Evolutionary conservation across 192 early-diverging fungal genomes (phyloP).

Genomic region (Haplosporangium gracile): DNA sequence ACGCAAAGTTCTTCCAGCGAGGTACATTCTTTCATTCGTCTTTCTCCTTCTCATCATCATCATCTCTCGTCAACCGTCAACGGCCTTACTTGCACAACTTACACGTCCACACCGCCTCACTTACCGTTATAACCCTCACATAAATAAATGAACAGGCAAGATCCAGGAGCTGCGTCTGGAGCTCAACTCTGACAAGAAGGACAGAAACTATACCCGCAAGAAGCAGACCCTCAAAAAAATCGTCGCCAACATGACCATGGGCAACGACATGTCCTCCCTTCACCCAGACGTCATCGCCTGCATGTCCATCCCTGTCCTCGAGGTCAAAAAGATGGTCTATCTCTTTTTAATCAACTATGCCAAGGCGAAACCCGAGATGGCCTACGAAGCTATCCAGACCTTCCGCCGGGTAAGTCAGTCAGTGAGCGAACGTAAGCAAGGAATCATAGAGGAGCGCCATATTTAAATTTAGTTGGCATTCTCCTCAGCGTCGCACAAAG

Average conservation of each 20-base stretch:
- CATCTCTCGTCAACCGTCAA: neutral
- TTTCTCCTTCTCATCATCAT: neutral
- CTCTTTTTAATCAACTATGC: slow-evolving; percentile 98
- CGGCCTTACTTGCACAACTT: neutral
- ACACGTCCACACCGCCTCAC: neutral
- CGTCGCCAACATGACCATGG: slow-evolving; percentile 99
- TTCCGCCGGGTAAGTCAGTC: slow-evolving; percentile 79
- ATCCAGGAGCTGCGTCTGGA: slow-evolving; percentile 90
- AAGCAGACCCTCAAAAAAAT: slow-evolving; percentile 93
- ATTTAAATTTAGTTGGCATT: neutral
- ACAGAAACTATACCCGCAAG: slow-evolving; percentile 84
- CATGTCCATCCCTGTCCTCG: slow-evolving; percentile 89
- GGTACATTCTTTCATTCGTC: slow-evolving; percentile 40
- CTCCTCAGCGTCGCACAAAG: too few relatives aligned
- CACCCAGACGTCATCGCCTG: slow-evolving; percentile 93
- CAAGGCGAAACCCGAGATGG: slow-evolving; percentile 93
- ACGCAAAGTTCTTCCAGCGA: slow-evolving; percentile 72
- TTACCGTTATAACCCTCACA: neutral
- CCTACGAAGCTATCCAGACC: slow-evolving; percentile 89
- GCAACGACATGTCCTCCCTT: slow-evolving; percentile 97
- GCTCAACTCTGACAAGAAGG: slow-evolving; percentile 88
- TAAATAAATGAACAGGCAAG: slow-evolving; percentile 73
- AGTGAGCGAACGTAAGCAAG: neutral
- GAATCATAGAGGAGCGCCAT: neutral
- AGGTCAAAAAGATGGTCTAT: slow-evolving; percentile 94